These are phyloP conservation scores for Taphrina sp. DNA, from an alignment of 1,139 yeast species.

Conservation along the genomic window DNA sequence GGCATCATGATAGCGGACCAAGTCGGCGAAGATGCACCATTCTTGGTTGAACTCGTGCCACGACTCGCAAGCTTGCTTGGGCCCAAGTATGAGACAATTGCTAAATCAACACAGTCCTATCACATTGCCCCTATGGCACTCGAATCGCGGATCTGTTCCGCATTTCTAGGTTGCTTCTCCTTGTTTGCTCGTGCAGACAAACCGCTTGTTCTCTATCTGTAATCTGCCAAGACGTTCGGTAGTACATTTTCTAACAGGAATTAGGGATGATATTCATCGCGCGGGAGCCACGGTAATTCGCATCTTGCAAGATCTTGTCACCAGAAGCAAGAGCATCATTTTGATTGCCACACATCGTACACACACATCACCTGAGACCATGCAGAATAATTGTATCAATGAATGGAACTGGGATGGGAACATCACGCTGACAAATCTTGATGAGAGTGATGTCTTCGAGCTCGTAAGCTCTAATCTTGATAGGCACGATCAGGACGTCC, in stretches of 20 bases:
- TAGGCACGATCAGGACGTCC: background rate
- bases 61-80: background rate
- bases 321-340: background rate
- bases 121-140: background rate
- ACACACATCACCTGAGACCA: background rate
- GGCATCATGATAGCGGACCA: background rate
- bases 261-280: conserved; percentile 23
- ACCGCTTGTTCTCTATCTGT: conserved; percentile 7
- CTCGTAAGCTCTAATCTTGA: background rate
- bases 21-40: conserved; percentile 8
- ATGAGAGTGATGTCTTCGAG: background rate
- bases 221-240: no score
- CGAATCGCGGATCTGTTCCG: conserved; percentile 7
- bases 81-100: background rate
- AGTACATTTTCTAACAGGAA: no score
- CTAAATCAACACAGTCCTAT: background rate
- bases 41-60: background rate
- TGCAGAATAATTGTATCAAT: no score
- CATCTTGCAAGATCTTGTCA: background rate
- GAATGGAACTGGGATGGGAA: no score
- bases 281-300: conserved; percentile 1
- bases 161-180: background rate
- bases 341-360: background rate
- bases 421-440: no score
- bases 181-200: background rate